These are phyloP conservation scores for Gracilaria gracilis DNA, from an alignment of 23 red algal species.

Conservation along the genomic window DNA sequence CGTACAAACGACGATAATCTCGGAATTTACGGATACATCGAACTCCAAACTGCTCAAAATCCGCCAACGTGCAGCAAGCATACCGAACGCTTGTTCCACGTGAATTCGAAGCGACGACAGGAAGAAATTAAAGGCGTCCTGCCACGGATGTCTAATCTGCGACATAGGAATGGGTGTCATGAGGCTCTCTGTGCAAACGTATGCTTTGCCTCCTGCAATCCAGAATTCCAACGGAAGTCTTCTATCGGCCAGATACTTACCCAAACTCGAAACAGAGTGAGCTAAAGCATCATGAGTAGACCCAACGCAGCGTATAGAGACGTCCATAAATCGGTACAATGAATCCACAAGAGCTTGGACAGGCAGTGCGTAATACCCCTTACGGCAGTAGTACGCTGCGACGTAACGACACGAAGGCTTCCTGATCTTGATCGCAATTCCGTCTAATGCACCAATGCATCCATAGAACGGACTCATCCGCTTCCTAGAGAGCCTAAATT, in stretches of 20 bases:
- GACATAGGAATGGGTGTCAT: conserved; percentile 8
- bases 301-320: not conserved
- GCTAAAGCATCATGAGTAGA: conserved; percentile 1
- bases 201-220: conserved; percentile 30
- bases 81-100: conserved; percentile 22
- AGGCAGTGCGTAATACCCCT: conserved; percentile 10
- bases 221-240: conserved; percentile 1
- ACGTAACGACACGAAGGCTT: conserved; percentile 17
- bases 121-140: conserved; percentile 34
- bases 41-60: not conserved
- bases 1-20: not conserved
- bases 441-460: conserved; percentile 27
- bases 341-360: conserved; percentile 30
- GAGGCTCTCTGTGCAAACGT: not conserved
- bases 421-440: conserved; percentile 11
- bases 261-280: not conserved
- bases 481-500: not conserved
- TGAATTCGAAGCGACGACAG: conserved; percentile 9
- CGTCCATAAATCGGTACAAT: not conserved
- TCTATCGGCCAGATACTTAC: not conserved
- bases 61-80: conserved; percentile 3
- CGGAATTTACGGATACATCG: not conserved
- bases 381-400: not conserved
- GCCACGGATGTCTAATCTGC: not conserved
- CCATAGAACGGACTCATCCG: not conserved